Conservation (phyloP, 768 basidiomycete genomes). For the Leccinum broughii region DNA sequence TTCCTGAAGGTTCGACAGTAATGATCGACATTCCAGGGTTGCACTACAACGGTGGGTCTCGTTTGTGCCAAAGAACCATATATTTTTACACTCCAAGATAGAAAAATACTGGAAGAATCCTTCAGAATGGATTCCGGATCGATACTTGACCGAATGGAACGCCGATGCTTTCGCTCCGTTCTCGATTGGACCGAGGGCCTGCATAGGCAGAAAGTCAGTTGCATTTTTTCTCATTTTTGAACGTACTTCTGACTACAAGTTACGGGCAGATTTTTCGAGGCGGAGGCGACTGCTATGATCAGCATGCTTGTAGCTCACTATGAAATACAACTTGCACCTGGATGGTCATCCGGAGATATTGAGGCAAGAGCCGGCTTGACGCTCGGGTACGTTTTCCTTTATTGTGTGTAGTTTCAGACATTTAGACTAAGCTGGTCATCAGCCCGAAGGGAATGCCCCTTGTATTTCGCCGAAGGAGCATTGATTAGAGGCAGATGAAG, state of each 20-base stretch:
- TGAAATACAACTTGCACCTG: not conserved
- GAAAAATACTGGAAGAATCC: not conserved
- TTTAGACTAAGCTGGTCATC: not conserved
- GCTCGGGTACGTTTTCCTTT: too few relatives aligned
- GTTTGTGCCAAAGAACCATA: not conserved
- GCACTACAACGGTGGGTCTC: not conserved
- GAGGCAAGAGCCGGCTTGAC: too few relatives aligned
- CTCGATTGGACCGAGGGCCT: not conserved
- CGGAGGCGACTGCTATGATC: not conserved
- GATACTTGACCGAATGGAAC: conserved; percentile 1
- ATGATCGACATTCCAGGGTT: not conserved
- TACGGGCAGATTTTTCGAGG: not conserved
- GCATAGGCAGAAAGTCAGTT: conserved; percentile 1
- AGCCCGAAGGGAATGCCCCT: not conserved
- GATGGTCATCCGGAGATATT: too few relatives aligned
- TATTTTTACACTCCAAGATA: not conserved
- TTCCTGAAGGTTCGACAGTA: not conserved
- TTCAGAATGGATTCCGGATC: conserved; percentile 1
- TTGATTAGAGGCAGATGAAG: not conserved
- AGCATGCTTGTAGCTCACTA: not conserved
- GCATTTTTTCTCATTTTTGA: not conserved
- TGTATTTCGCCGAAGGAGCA: not conserved
- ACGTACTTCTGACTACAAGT: not conserved
- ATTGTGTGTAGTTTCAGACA: not conserved
- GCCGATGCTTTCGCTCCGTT: conserved; percentile 1